Base-by-base conservation (phyloP, 768 basidiomycete genomes). In the Cystobasidium onofrii region DNA sequence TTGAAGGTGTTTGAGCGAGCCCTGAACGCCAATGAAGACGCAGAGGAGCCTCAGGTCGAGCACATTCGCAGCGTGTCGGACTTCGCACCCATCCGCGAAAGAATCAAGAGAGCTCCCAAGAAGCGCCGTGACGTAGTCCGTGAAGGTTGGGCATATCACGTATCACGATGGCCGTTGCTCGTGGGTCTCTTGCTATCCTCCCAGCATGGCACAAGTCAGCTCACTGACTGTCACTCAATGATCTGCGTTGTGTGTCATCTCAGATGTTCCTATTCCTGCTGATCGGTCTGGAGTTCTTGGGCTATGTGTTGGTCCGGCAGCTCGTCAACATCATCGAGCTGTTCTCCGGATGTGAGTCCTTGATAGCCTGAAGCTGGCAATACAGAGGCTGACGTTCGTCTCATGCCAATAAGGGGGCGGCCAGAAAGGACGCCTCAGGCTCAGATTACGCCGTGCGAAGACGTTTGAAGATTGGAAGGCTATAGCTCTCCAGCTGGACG, bases 241-340 rank as follows among this genome's bases (percentile, higher is more conserved):
- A 12, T n/a, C 17, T 25, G 17, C 50, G 29, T 34, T 50, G 39
- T 54, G 12, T 23, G 3, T 41, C 52, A 52, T 23, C 34, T n/a
- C 76, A 96, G 93, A 80, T 84, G 74, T 86, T 95, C 75, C 90
- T 98, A 39, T 90, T 91, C 77, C 66, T 88, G 4, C 86, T 96
- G 81, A 96, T 98, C 71, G 84, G 87, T 44, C 84, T 84, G 17
- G 89, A 97, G 81, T 97, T 98, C 80, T 73, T 80, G 41, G 73
- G 77, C 31, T 99, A 99, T 78, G 86, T 98, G 44, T 76, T 91
- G 41, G 90, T 92, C 60, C 85, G 95, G 18, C 95, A 99, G 80
- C 78, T 95, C 20, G 96, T 99, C 52, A 97, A 97, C 79, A 85
- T 90, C 2, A 91, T 96, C 80, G 95, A 99, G 82, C 97, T 88